phyloP scores from a whole-genome alignment of 2,329 filamentous ascomycete genomes.

The Grosmannia clavigera region DNA sequence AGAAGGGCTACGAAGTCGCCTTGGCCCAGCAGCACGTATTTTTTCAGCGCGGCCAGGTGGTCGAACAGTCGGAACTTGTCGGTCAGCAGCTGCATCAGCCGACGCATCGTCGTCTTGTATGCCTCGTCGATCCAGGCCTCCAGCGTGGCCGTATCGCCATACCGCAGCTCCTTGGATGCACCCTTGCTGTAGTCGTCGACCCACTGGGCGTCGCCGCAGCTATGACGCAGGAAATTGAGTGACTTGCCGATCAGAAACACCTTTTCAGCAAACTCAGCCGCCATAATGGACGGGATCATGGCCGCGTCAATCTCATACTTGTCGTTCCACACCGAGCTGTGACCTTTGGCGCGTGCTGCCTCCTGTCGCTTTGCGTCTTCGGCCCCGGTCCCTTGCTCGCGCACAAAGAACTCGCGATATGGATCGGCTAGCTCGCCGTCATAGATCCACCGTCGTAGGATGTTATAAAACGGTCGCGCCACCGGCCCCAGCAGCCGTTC shows the following conservation, averaged over 20 bases:
- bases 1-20: constrained; percentile 94
- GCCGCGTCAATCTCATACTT: constrained; percentile 78
- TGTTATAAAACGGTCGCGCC: constrained; percentile 91
- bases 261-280: constrained; percentile 85
- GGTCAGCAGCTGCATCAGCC: constrained; percentile 85
- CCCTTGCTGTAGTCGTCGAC: constrained; percentile 91
- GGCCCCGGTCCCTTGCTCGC: constrained; percentile 55
- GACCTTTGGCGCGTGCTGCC: constrained; percentile 42
- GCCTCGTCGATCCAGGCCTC: constrained; percentile 93
- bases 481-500: constrained; percentile 78
- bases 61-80: constrained; percentile 91
- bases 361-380: constrained; percentile 23
- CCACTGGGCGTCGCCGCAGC: constrained; percentile 87
- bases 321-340: constrained; percentile 93
- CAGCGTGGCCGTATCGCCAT: constrained; percentile 84
- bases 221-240: constrained; percentile 93
- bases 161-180: constrained; percentile 80
- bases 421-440: constrained; percentile 97
- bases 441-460: constrained; percentile 94
- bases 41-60: constrained; percentile 82
- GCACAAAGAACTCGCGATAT: constrained; percentile 89
- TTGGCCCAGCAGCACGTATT: constrained; percentile 86
- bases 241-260: constrained; percentile 97
- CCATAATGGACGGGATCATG: constrained; percentile 91
- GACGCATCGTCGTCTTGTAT: constrained; percentile 95